These are phyloP conservation scores for Geopyxis carbonaria DNA, from an alignment of 495 filamentous ascomycete species.

Conservation along the genomic window DNA sequence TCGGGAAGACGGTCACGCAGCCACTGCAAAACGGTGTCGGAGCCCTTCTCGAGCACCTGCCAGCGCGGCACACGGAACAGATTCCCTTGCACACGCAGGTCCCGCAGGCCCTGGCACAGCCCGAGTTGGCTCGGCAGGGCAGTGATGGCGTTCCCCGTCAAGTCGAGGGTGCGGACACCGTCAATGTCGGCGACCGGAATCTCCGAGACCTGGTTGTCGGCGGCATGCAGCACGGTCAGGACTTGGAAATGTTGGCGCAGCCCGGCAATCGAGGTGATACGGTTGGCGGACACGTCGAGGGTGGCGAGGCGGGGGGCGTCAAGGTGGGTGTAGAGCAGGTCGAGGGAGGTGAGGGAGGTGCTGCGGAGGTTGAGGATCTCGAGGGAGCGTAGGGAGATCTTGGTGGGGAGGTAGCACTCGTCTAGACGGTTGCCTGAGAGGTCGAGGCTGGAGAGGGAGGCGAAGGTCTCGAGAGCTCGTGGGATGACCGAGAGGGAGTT, in stretches of 20 bases:
- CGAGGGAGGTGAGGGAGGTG: slow-evolving; percentile 49
- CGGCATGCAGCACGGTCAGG: slow-evolving; percentile 47
- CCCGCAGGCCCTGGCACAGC: slow-evolving; percentile 31
- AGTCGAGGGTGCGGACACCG: slow-evolving; percentile 59
- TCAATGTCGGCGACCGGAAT: slow-evolving; percentile 55
- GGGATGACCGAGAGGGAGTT: slow-evolving; percentile 61
- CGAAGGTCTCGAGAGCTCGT: slow-evolving; percentile 45
- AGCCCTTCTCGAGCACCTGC: slow-evolving; percentile 73
- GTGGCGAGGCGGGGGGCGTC: slow-evolving; percentile 53
- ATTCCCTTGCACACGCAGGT: slow-evolving; percentile 30
- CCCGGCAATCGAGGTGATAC: slow-evolving; percentile 46
- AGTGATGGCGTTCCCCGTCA: slow-evolving; percentile 66
- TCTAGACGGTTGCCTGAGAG: slow-evolving; percentile 64
- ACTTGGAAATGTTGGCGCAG: slow-evolving; percentile 43
- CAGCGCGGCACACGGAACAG: slow-evolving; percentile 53
- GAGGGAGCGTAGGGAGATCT: slow-evolving; percentile 52
- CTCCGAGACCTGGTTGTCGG: slow-evolving; percentile 58
- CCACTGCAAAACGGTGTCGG: slow-evolving; percentile 71
- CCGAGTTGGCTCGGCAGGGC: slow-evolving; percentile 53
- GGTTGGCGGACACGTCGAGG: slow-evolving; percentile 66
- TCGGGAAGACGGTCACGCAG: slow-evolving; percentile 60
- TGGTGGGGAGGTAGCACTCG: slow-evolving; percentile 40
- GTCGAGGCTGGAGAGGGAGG: slow-evolving; percentile 55
- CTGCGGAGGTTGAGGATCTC: slow-evolving; percentile 54
- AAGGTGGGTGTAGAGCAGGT: slow-evolving; percentile 44